Percentiles rank a stretch among this genome's conserved stretches.
Conservation (phyloP, 805 yeast species). For the Spathaspora passalidarum region DNA sequence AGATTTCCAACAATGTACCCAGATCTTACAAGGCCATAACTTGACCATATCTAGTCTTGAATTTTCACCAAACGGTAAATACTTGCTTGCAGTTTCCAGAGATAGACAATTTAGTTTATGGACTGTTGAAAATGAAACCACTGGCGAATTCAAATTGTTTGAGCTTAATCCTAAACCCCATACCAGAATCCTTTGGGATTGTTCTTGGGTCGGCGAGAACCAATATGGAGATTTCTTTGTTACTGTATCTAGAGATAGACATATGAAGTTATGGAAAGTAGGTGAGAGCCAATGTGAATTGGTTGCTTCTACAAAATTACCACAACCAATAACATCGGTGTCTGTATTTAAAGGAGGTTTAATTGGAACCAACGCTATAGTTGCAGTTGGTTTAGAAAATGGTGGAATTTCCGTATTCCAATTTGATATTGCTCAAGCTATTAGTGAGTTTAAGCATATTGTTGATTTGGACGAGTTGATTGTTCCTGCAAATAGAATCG, state of each 20-base stretch:
- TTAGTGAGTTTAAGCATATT: conserved; percentile 18
- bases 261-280: conserved; percentile 68
- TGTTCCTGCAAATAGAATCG: conserved; percentile 61
- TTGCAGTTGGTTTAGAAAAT: conserved; percentile 69
- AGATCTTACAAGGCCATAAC: conserved; percentile 62
- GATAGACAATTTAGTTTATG: conserved; percentile 85
- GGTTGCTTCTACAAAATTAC: conserved; percentile 42
- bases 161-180: conserved; percentile 72
- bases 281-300: conserved; percentile 32
- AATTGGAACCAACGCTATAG: conserved; percentile 16
- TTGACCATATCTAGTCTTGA: conserved; percentile 81
- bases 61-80: conserved; percentile 67
- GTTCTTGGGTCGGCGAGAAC: conserved; percentile 71
- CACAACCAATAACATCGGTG: conserved; percentile 65
- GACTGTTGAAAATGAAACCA: conserved; percentile 34
- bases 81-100: conserved; percentile 76
- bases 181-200: conserved; percentile 91
- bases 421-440: conserved; percentile 19
- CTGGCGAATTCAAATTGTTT: conserved; percentile 34
- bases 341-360: conserved; percentile 39
- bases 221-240: conserved; percentile 45
- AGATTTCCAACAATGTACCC: conserved; percentile 49
- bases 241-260: conserved; percentile 86
- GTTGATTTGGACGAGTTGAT: conserved; percentile 31
- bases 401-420: conserved; percentile 54